phyloP scores from a whole-genome alignment of 371 early-diverging fungal genomes.

The Mucor plumbeus region DNA sequence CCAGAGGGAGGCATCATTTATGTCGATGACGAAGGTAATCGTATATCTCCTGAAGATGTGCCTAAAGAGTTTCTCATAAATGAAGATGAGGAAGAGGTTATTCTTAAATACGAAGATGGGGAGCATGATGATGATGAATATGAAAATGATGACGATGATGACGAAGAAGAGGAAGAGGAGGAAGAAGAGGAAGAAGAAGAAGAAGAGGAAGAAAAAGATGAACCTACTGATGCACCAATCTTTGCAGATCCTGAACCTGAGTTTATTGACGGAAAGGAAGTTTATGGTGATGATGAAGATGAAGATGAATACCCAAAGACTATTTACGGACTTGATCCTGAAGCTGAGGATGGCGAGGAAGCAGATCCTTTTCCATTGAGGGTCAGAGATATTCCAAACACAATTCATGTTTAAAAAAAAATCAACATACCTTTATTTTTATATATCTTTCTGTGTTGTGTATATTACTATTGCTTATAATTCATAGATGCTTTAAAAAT shows the following conservation, averaged over 20 bases:
- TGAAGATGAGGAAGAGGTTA: slow-evolving; percentile 13
- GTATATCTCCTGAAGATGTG: neutral
- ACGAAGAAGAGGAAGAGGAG: slow-evolving; percentile 1
- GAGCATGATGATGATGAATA: neutral
- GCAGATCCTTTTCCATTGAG: slow-evolving; percentile 4
- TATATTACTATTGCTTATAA: too few relatives aligned
- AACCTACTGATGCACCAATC: slow-evolving; percentile 27
- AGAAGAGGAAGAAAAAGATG: slow-evolving; percentile 1
- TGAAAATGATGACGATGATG: slow-evolving; percentile 3
- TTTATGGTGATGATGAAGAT: slow-evolving; percentile 28
- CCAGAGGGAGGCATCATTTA: neutral
- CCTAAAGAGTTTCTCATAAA: neutral
- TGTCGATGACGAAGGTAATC: neutral
- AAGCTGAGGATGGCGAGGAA: slow-evolving; percentile 17
- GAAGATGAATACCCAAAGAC: slow-evolving; percentile 36
- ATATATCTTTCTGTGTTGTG: neutral
- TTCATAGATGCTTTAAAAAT: too few relatives aligned
- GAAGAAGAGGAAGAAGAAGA: neutral
- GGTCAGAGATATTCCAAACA: slow-evolving; percentile 18
- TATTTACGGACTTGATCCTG: slow-evolving; percentile 24
- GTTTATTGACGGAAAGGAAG: slow-evolving; percentile 28
- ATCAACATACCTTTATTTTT: neutral
- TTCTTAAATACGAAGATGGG: slow-evolving; percentile 4
- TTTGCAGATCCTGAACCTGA: slow-evolving; percentile 24
- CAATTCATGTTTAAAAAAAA: neutral